These are phyloP conservation scores for Yamadazyma akitaensis DNA, from an alignment of 805 yeast genomes.

Conservation along the genomic window DNA sequence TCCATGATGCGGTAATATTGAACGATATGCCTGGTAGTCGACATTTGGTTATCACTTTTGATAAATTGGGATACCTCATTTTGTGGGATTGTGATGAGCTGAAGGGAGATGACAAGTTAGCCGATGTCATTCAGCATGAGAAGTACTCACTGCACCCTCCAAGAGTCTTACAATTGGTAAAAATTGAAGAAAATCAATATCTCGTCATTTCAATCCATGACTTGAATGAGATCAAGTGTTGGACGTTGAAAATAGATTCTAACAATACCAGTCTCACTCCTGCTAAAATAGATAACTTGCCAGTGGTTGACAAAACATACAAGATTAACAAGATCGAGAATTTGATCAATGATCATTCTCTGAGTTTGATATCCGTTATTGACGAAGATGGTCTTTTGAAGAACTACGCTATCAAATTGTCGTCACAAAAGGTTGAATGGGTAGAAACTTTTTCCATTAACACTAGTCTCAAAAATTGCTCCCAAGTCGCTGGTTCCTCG, in stretches of 20 bases:
- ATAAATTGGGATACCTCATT: constrained; percentile 38
- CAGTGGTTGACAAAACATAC: constrained; percentile 11
- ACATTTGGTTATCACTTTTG: constrained; percentile 31
- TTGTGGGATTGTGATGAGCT: constrained; percentile 57
- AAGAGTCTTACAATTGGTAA: constrained; percentile 10
- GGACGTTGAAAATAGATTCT: constrained; percentile 44
- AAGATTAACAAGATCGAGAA: constrained; percentile 47
- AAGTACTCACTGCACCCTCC: constrained; percentile 1
- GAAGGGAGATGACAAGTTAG: constrained; percentile 28
- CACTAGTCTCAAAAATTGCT: constrained; percentile 54
- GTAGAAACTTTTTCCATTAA: constrained; percentile 43
- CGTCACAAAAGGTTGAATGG: constrained; percentile 41
- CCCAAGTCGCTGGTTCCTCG: constrained; percentile 68
- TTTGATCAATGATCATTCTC: constrained; percentile 16
- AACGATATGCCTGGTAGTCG: constrained; percentile 29
- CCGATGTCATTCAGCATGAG: constrained; percentile 19
- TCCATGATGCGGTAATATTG: constrained; percentile 31
- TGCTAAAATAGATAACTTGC: constrained; percentile 29
- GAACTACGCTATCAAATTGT: constrained; percentile 15
- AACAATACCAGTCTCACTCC: not conserved
- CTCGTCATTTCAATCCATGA: constrained; percentile 9
- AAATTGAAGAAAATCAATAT: constrained; percentile 8
- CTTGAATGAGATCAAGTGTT: constrained; percentile 21
- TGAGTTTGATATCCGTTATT: constrained; percentile 52
- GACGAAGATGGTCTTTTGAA: constrained; percentile 36